Evolutionary conservation across 768 basidiomycete species (phyloP).

Genomic region (Termitomyces sp.): DNA sequence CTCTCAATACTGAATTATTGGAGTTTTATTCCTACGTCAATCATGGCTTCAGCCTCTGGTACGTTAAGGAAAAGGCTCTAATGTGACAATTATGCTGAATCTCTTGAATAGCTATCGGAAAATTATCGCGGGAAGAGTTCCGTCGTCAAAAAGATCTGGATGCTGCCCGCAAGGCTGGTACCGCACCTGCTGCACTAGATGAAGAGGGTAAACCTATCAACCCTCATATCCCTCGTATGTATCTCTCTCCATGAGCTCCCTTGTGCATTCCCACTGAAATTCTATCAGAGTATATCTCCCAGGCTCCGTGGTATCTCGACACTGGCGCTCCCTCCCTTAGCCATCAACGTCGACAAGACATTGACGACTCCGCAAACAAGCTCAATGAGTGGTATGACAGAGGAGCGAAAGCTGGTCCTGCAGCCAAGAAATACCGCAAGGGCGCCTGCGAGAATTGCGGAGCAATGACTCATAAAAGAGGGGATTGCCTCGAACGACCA

Average conservation of each 20-base stretch:
- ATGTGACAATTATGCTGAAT: conserved; percentile 4
- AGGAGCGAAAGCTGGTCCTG: conserved; percentile 77
- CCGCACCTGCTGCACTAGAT: conserved; percentile 92
- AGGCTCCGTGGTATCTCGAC: conserved; percentile 98
- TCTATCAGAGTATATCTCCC: conserved; percentile 86
- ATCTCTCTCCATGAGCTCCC: not conserved
- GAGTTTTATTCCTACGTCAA: conserved; percentile 7
- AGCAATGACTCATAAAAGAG: conserved; percentile 86
- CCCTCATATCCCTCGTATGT: conserved; percentile 95
- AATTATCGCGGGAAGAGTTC: conserved; percentile 92
- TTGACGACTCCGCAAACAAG: conserved; percentile 51
- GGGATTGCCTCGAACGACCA: conserved; percentile 94
- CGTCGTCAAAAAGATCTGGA: conserved; percentile 95
- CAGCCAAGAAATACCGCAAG: conserved; percentile 94
- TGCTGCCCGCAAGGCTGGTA: conserved; percentile 97
- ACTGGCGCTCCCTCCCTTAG: conserved; percentile 89
- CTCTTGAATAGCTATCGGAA: conserved; percentile 49
- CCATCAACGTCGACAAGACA: conserved; percentile 84
- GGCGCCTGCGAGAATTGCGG: conserved; percentile 99
- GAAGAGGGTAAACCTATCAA: conserved; percentile 95
- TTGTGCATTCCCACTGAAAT: not conserved
- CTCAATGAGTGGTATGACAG: conserved; percentile 92
- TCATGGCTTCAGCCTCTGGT: conserved; percentile 42
- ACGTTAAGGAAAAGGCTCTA: conserved; percentile 3
- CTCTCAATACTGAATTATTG: too few species aligned